phyloP scores from a whole-genome alignment of 495 filamentous ascomycete species.

The Pyrenopolyporus hunteri region DNA sequence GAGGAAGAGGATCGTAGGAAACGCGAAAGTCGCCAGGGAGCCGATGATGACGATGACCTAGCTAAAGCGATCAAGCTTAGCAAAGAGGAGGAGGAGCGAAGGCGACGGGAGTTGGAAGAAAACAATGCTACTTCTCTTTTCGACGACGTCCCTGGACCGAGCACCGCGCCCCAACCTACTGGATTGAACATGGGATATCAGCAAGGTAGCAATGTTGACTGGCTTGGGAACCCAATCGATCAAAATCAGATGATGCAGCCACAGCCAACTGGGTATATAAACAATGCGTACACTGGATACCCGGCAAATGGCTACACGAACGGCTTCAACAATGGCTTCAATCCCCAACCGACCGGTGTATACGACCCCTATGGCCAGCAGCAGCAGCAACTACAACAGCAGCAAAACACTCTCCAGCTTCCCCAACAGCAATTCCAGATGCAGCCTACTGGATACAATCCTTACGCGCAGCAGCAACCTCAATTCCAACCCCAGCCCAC shows the following conservation, averaged over 20 bases:
- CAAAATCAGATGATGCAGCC: slow-evolving; percentile 69
- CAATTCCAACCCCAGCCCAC: slow-evolving; percentile 58
- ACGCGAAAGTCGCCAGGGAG: slow-evolving; percentile 71
- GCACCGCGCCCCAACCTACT: slow-evolving; percentile 73
- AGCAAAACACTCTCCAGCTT: slow-evolving; percentile 32
- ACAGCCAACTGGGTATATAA: slow-evolving; percentile 83
- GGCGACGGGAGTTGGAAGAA: slow-evolving; percentile 87
- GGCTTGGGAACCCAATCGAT: slow-evolving; percentile 91
- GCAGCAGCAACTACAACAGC: slow-evolving; percentile 63
- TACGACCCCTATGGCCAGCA: slow-evolving; percentile 64
- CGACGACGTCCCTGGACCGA: slow-evolving; percentile 74
- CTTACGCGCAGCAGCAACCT: slow-evolving; percentile 51
- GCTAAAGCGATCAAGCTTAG: slow-evolving; percentile 96
- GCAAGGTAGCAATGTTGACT: slow-evolving; percentile 93
- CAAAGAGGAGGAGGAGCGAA: slow-evolving; percentile 87
- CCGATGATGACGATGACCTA: slow-evolving; percentile 80
- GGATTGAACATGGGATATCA: slow-evolving; percentile 96
- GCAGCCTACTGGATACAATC: slow-evolving; percentile 53
- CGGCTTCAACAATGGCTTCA: slow-evolving; percentile 47
- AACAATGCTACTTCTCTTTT: slow-evolving; percentile 86
- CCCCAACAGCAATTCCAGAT: slow-evolving; percentile 4
- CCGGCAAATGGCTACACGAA: slow-evolving; percentile 59
- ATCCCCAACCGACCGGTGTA: slow-evolving; percentile 43
- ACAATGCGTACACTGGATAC: slow-evolving; percentile 82
- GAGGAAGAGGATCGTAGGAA: slow-evolving; percentile 90